Conservation (phyloP, 768 basidiomycete genomes). For the Clitopilus passeckerianus region DNA sequence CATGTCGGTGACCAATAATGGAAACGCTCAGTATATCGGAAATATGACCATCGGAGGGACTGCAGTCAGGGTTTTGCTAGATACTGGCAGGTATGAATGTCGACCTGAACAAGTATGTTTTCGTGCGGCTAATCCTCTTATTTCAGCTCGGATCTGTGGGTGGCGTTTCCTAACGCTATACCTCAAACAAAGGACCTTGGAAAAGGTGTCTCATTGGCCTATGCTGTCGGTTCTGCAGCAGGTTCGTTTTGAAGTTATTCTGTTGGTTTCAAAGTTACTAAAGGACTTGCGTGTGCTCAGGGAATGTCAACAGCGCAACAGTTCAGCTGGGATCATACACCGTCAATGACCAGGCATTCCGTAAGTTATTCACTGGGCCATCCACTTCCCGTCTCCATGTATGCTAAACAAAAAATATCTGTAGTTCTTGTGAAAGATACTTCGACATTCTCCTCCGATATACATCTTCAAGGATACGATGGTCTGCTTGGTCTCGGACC, state of each 20-base stretch:
- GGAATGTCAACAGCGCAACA: slow-evolving; percentile 48
- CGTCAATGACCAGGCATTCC: slow-evolving; percentile 61
- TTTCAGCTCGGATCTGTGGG: slow-evolving; percentile 73
- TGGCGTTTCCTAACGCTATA: slow-evolving; percentile 40
- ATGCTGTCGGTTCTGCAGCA: slow-evolving; percentile 63
- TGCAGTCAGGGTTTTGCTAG: slow-evolving; percentile 56
- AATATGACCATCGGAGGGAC: slow-evolving; percentile 66
- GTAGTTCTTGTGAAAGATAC: slow-evolving; percentile 63
- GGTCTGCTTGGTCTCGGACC: slow-evolving; percentile 80
- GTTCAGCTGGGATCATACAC: slow-evolving; percentile 53
- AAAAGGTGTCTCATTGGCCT: slow-evolving; percentile 48
- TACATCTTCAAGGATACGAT: slow-evolving; percentile 56
- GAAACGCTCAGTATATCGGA: slow-evolving; percentile 68
- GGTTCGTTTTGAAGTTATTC: slow-evolving; percentile 30
- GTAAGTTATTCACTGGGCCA: slow-evolving; percentile 32
- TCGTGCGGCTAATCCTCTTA: not conserved
- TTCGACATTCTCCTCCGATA: slow-evolving; percentile 57
- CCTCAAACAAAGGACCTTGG: slow-evolving; percentile 53
- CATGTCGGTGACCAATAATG: slow-evolving; percentile 54
- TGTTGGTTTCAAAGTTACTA: not conserved
- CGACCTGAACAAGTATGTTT: not conserved
- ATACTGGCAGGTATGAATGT: slow-evolving; percentile 72
- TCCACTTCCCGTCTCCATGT: not conserved
- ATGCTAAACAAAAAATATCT: not conserved
- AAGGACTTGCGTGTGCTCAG: slow-evolving; percentile 23